Evolutionary conservation across 2,329 filamentous ascomycete genomes (phyloP), one percentile per base, ranked within the genome.

Genomic region (Alternaria infectoria): DNA sequence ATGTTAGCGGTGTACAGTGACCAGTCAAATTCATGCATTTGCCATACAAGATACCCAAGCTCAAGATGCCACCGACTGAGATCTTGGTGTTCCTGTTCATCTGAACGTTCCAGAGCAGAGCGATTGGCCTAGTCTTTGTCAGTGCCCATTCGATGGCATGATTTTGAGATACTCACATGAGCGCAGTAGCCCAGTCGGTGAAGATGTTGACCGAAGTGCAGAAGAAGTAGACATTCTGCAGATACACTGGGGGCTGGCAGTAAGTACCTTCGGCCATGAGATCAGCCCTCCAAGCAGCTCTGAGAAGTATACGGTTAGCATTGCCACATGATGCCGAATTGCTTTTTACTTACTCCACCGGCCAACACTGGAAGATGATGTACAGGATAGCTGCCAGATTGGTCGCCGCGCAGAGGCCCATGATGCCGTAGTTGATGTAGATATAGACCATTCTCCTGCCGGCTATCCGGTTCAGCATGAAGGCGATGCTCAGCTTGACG

Each of bases 341-440:
- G 6, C 15, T 4, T 2, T 6, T 12, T 13, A 55, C 67, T 44
- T 68, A 74, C 54, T 65, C 60, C 9, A 79, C 73, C 4, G 78
- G 78, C 6, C 65, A 59, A 64, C 78, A 80, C 28, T 75, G 74
- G 64, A 80, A 79, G 46, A 80, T 75, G 65, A 80, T 79, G 65
- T 79, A 79, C 47, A 80, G 69, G 21, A 74, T 68, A 1, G 75
- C 70, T 26, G 74, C 75, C 6, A 78, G 19, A 23, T 73, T 80
- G 67, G 76, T 74, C 19, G 70, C 58, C 5, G 73, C 71, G 54
- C 78, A 79, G 21, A 78, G 67, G 8, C 40, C 68, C 7, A 74
- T 72, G 40, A 79, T 74, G 46, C 54, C 65, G 50, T 75, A 80
- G 9, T 78, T 68, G 13, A 65, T 67, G 45, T 70, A 70, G 8